Conservation (phyloP, 495 filamentous ascomycete species). For the Zalerion maritima region DNA sequence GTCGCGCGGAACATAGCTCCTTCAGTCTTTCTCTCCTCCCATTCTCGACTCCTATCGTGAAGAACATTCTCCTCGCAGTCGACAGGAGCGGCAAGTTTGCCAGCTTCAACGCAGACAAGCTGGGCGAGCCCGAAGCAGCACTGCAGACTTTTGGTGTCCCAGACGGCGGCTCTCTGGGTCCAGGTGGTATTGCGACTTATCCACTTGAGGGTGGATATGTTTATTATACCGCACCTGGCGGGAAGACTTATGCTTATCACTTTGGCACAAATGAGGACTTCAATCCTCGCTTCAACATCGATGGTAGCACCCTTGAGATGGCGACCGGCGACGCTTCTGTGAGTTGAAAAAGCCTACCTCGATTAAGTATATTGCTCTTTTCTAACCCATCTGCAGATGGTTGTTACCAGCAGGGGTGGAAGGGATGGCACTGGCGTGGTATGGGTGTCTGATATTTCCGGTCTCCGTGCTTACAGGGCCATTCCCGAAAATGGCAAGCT, state of each 20-base stretch:
- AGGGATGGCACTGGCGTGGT: slow-evolving; percentile 25
- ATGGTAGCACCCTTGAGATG: slow-evolving; percentile 15
- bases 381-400: too few relatives aligned
- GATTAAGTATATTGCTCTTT: too few relatives aligned
- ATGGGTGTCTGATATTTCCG: slow-evolving; percentile 26
- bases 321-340: slow-evolving; percentile 20
- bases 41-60: slow-evolving; percentile 17
- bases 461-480: slow-evolving; percentile 23
- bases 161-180: slow-evolving; percentile 7
- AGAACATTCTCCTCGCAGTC: slow-evolving; percentile 14
- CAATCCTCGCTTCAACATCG: slow-evolving; percentile 12
- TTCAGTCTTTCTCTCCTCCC: slow-evolving; percentile 18
- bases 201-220: slow-evolving; percentile 26
- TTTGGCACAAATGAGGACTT: slow-evolving; percentile 11
- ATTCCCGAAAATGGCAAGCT: slow-evolving; percentile 13
- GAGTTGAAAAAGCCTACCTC: too few relatives aligned
- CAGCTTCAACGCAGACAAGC: slow-evolving; percentile 23
- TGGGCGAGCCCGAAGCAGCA: slow-evolving; percentile 23
- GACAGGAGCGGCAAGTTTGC: slow-evolving; percentile 25
- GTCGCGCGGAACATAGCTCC: slow-evolving; percentile 20
- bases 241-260: slow-evolving; percentile 8
- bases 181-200: slow-evolving; percentile 15
- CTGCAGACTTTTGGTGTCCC: slow-evolving; percentile 17
- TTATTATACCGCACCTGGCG: slow-evolving; percentile 16
- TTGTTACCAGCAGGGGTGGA: slow-evolving; percentile 23